A percentile compares a stretch with the other conserved stretches of the same genome.
phyloP scores from a whole-genome alignment of 495 filamentous ascomycete genomes.

The Aspergillus funiculosus region DNA sequence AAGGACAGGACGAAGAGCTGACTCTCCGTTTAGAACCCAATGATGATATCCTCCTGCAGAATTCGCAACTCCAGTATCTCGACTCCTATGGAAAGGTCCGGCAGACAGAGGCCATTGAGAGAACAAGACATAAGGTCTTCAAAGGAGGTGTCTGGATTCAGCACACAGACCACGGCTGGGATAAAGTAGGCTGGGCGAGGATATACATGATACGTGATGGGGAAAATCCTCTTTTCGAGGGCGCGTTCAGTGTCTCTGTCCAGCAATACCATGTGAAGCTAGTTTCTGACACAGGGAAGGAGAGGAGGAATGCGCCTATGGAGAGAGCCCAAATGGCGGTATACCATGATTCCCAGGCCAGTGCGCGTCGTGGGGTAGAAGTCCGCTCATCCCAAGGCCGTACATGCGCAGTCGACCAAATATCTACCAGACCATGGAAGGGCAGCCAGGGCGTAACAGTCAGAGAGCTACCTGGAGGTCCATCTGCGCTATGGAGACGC shows the following conservation, averaged over 20 bases:
- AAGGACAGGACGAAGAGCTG: not conserved
- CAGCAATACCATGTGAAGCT: constrained; percentile 59
- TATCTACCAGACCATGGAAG: too few species aligned
- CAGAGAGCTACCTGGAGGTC: not conserved
- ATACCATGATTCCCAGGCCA: too few species aligned
- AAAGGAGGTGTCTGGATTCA: constrained; percentile 2
- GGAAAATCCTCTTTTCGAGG: constrained; percentile 67
- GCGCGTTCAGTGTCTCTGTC: constrained; percentile 63
- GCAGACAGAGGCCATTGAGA: not conserved
- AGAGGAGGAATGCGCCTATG: constrained; percentile 43
- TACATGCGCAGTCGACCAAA: too few species aligned
- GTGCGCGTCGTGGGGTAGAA: too few species aligned
- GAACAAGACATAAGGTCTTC: not conserved
- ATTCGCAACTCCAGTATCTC: constrained; percentile 9
- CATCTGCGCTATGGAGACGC: constrained; percentile 61
- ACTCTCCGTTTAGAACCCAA: constrained; percentile 11
- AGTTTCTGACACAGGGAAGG: not conserved
- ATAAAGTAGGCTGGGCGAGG: constrained; percentile 72
- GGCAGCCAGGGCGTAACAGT: not conserved
- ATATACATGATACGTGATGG: constrained; percentile 68
- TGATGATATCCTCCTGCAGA: constrained; percentile 7
- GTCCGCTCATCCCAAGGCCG: too few species aligned
- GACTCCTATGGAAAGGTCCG: not conserved
- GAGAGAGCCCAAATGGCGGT: constrained; percentile 40
- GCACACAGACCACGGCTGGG: constrained; percentile 39